These are phyloP conservation scores for Eimeria zaria DNA, from an alignment of 169 alveolate genomes.

Conservation along the genomic window DNA sequence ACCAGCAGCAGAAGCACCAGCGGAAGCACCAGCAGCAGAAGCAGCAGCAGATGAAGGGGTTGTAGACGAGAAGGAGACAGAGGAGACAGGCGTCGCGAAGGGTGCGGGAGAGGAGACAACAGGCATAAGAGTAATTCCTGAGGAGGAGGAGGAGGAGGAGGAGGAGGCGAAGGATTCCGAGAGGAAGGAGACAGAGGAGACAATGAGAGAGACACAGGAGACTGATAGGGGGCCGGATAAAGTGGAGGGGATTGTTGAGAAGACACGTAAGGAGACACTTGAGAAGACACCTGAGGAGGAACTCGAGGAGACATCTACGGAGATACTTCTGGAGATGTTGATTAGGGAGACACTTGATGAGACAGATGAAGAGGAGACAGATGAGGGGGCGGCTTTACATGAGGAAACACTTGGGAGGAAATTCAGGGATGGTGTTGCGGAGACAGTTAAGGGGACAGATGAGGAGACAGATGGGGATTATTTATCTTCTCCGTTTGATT, in stretches of 20 bases:
- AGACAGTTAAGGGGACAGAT: slow-evolving; percentile 17
- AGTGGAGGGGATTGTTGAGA: not conserved
- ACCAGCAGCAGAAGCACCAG: too few species aligned
- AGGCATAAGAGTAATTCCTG: too few species aligned
- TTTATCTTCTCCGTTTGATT: too few species aligned
- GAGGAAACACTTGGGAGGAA: not conserved
- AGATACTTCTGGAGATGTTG: too few species aligned
- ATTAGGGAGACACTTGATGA: not conserved
- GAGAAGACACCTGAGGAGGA: too few species aligned
- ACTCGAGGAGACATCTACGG: too few species aligned
- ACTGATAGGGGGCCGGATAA: not conserved
- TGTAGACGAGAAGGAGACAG: not conserved
- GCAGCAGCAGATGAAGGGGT: not conserved
- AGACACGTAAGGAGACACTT: not conserved
- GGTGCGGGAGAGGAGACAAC: not conserved
- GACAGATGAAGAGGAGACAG: not conserved
- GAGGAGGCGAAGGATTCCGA: too few species aligned
- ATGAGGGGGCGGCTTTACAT: not conserved
- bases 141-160: too few species aligned
- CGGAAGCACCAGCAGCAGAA: slow-evolving; percentile 12
- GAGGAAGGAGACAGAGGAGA: too few species aligned
- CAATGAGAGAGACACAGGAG: too few species aligned
- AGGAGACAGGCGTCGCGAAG: not conserved
- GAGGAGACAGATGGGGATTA: not conserved
- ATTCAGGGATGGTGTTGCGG: not conserved